Conservation (phyloP, 2,329 filamentous ascomycete species). For the Pseudogymnoascus sp. region DNA sequence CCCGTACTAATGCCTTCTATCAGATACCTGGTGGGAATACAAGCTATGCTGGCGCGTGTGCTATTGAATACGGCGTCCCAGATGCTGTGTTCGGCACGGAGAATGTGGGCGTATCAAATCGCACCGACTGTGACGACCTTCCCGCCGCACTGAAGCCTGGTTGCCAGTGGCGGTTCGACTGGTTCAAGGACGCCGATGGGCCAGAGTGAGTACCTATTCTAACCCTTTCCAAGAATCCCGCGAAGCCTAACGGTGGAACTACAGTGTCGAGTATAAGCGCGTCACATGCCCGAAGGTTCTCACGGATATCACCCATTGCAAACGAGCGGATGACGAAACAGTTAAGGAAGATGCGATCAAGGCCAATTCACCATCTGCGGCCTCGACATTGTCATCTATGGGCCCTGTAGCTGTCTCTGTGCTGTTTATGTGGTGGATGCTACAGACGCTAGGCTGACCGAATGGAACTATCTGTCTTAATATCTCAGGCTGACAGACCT, state of each 20-base stretch:
- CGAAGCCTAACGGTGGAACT: not conserved
- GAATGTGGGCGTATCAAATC: not conserved
- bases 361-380: not conserved
- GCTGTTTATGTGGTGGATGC: not conserved
- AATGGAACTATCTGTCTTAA: not conserved
- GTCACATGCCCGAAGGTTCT: not conserved
- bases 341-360: not conserved
- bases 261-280: slow-evolving; percentile 1
- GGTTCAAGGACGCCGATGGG: not conserved
- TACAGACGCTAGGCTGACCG: not conserved
- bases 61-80: not conserved
- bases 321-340: slow-evolving; percentile 9
- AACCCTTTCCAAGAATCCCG: not conserved
- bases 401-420: not conserved
- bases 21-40: not conserved
- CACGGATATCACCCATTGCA: not conserved
- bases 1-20: not conserved
- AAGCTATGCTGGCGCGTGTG: not conserved
- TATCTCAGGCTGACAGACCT: slow-evolving; percentile 3
- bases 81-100: not conserved
- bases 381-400: not conserved
- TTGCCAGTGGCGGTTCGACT: slow-evolving; percentile 5
- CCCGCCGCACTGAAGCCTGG: not conserved
- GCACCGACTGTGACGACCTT: not conserved
- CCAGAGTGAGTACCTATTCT: not conserved